Conservation (phyloP, 768 basidiomycete species). For the Candolleomyces eurysporus region DNA sequence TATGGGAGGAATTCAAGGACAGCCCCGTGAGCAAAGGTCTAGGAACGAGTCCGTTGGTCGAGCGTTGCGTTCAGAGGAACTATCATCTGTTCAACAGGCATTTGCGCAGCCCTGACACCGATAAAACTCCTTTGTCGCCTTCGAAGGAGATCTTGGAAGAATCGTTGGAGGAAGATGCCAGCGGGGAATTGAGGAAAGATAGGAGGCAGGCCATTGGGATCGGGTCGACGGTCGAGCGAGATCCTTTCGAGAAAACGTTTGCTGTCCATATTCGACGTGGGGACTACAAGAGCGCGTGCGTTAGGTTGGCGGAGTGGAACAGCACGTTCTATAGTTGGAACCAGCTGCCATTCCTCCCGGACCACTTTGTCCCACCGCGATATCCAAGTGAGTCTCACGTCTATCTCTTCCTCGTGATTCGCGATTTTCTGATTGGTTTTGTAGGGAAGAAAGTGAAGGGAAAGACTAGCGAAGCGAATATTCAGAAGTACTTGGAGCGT, state of each 20-base stretch:
- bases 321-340: conserved; percentile 52
- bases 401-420: background rate
- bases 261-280: conserved; percentile 53
- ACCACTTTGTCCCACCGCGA: conserved; percentile 40
- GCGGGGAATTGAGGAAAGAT: background rate
- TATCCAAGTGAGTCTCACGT: conserved; percentile 8
- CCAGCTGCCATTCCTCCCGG: conserved; percentile 41
- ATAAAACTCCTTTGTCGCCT: conserved; percentile 12
- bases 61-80: conserved; percentile 41
- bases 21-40: conserved; percentile 40
- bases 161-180: background rate
- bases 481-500: conserved; percentile 36
- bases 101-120: background rate
- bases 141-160: conserved; percentile 14
- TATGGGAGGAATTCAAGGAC: conserved; percentile 45
- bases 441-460: conserved; percentile 13
- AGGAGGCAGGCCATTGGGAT: background rate
- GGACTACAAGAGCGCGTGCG: conserved; percentile 44
- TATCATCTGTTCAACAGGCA: conserved; percentile 30
- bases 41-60: conserved; percentile 40
- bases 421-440: background rate
- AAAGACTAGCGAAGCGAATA: conserved; percentile 38
- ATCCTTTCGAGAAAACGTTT: conserved; percentile 42
- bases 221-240: background rate
- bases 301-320: conserved; percentile 37